Evolutionary conservation across 2,329 filamentous ascomycete genomes (phyloP).

Genomic region (Trichoderma sp.): DNA sequence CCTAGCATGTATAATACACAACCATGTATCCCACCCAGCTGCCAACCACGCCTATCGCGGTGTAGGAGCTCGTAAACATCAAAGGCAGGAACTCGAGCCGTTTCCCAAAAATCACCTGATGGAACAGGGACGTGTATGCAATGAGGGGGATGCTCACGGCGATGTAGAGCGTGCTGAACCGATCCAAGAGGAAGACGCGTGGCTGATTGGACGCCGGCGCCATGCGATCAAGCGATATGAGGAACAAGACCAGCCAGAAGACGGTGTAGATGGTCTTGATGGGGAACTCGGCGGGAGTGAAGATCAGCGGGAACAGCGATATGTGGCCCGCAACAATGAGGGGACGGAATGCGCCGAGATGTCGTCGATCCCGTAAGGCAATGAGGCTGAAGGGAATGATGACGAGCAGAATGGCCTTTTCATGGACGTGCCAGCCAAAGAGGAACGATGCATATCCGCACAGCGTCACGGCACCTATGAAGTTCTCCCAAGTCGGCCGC

Average conservation of each 20-base stretch:
- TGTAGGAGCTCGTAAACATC: constrained; percentile 97
- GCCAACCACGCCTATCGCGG: constrained; percentile 88
- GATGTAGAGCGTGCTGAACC: constrained; percentile 88
- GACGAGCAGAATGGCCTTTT: constrained; percentile 92
- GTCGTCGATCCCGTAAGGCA: constrained; percentile 84
- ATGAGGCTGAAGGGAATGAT: constrained; percentile 95
- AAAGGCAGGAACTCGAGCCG: constrained; percentile 87
- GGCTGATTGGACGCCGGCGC: constrained; percentile 78
- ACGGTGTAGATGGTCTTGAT: constrained; percentile 93
- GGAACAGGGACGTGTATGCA: constrained; percentile 81
- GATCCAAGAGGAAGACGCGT: constrained; percentile 87
- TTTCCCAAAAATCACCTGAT: constrained; percentile 80
- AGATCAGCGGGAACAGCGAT: constrained; percentile 90
- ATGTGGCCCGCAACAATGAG: constrained; percentile 93
- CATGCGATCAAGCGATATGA: constrained; percentile 82
- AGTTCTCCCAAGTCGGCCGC: constrained; percentile 81
- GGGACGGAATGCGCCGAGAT: constrained; percentile 88
- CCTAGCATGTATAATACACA: constrained; percentile 73
- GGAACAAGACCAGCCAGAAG: constrained; percentile 84
- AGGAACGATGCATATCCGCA: constrained; percentile 96
- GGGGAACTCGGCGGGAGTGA: constrained; percentile 88
- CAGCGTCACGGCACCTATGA: constrained; percentile 85
- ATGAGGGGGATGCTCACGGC: constrained; percentile 87
- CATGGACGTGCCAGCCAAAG: constrained; percentile 98
- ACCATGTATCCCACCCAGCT: constrained; percentile 96